Evolutionary conservation across 2,329 filamentous ascomycete species (phyloP).

Genomic region (Fusarium longipes): DNA sequence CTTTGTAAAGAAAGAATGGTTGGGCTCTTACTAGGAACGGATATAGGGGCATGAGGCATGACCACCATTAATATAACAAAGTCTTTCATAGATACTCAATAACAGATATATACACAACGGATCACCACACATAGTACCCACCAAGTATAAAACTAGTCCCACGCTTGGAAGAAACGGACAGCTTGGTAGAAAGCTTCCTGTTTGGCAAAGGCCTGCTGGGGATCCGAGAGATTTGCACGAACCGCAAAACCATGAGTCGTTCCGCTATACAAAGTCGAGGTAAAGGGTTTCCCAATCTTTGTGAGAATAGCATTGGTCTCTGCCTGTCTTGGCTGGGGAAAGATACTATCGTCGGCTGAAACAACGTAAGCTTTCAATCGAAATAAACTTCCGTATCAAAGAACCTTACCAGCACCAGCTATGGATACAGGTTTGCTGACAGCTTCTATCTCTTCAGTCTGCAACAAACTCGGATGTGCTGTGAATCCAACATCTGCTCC

Average conservation of each 20-base stretch:
- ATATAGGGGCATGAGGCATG: too few species aligned
- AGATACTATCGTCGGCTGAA: conserved; percentile 20
- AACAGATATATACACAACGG: background rate
- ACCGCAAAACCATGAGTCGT: conserved; percentile 78
- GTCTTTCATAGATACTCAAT: background rate
- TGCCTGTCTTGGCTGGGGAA: conserved; percentile 15
- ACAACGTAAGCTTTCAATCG: background rate
- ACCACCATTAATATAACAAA: too few species aligned
- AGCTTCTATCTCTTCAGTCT: conserved; percentile 62
- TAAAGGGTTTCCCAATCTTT: conserved; percentile 60
- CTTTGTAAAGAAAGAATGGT: too few species aligned
- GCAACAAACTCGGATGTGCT: conserved; percentile 70
- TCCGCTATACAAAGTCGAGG: conserved; percentile 73
- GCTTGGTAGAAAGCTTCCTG: conserved; percentile 80
- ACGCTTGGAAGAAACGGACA: conserved; percentile 75
- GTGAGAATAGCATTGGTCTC: conserved; percentile 25
- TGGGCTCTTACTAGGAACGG: too few species aligned
- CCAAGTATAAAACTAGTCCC: conserved; percentile 30
- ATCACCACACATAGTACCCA: background rate
- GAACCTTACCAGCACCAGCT: conserved; percentile 26
- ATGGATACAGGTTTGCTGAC: conserved; percentile 23
- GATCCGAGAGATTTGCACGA: conserved; percentile 65
- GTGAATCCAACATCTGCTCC: conserved; percentile 65
- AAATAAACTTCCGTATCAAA: accelerated
- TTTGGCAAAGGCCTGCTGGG: conserved; percentile 72